Evolutionary conservation across 2,329 filamentous ascomycete species (phyloP), one percentile per base, ranked within the genome.

Genomic region (Immersiporthe knoxdaviesiana): DNA sequence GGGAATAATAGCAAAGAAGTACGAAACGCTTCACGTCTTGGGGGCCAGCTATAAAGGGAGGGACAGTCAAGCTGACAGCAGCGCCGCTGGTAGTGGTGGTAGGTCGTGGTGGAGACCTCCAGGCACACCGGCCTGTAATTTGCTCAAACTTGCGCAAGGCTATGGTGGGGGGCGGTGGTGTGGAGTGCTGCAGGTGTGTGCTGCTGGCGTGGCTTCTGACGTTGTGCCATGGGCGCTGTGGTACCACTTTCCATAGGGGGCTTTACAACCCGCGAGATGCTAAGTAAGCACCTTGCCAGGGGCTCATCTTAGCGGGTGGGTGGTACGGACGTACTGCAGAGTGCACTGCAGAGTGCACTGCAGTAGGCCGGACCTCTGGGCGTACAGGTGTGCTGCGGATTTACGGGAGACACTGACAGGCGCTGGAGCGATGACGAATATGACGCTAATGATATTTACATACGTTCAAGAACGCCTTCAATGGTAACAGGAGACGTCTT

Each of bases 131-230:
- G 24, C 41, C 39, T 12, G n/a, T 63, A 63, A 63, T 63, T 35
- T 63, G 60, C 61, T 63, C 61, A 63, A 63, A 50, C 61, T 50
- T 63, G 61, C 61, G 61, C 41, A n/a, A 50, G 41, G 39, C 60
- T 63, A 50, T 30, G 44, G n/a, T 12, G 37, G 5, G 39, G 39
- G 39, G 65, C 11, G 54, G n/a, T n/a, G 56, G 24, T 30, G 27
- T 32, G 21, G 24, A 27, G 27, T 64, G 62, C 54, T 41, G 62
- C 62, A 54, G 63, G 30, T 27, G 62, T 27, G 62, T 8, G 35
- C 35, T 32, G 27, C 21, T 35, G 47, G 47, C 47, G 47, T 52
- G 47, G 47, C 41, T 44, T 6, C 41, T 44, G 41, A 44, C 41
- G 41, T 44, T 44, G 41, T 11, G 11, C 18, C 18, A 47, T 47